phyloP scores from a whole-genome alignment of 2,329 filamentous ascomycete species.

The Cryphonectria carpinicola region DNA sequence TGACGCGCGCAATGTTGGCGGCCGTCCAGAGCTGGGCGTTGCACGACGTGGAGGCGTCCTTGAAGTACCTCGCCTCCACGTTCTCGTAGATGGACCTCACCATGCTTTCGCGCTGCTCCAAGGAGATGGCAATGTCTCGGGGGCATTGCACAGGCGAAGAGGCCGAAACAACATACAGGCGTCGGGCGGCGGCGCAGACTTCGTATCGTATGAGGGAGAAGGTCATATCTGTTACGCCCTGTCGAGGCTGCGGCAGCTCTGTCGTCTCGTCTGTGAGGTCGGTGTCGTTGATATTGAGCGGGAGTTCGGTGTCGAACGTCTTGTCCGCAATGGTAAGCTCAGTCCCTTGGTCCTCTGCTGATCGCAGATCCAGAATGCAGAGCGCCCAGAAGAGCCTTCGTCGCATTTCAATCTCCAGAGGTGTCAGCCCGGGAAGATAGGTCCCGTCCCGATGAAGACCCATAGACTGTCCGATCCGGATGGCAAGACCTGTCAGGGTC shows the following conservation, averaged over 20 bases:
- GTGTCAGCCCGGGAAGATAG: constrained; percentile 54
- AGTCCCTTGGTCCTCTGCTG: constrained; percentile 62
- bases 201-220: constrained; percentile 50
- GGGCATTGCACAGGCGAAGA: constrained; percentile 37
- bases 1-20: constrained; percentile 51
- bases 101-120: constrained; percentile 49
- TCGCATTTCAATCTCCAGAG: constrained; percentile 66
- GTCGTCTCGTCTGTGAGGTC: constrained; percentile 54
- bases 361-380: constrained; percentile 61
- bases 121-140: constrained; percentile 37
- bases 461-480: constrained; percentile 57
- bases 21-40: constrained; percentile 56
- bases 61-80: constrained; percentile 59
- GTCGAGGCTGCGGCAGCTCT: constrained; percentile 49
- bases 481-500: constrained; percentile 66
- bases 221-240: constrained; percentile 58
- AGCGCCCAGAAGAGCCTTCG: constrained; percentile 67
- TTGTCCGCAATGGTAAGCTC: constrained; percentile 50
- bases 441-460: constrained; percentile 63
- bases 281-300: constrained; percentile 61
- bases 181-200: constrained; percentile 46
- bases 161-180: constrained; percentile 43
- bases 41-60: constrained; percentile 49
- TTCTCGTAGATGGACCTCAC: constrained; percentile 39
- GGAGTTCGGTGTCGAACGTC: constrained; percentile 57